These are phyloP conservation scores for Cladophialophora exuberans DNA, from an alignment of 2,329 filamentous ascomycete genomes.

Conservation along the genomic window DNA sequence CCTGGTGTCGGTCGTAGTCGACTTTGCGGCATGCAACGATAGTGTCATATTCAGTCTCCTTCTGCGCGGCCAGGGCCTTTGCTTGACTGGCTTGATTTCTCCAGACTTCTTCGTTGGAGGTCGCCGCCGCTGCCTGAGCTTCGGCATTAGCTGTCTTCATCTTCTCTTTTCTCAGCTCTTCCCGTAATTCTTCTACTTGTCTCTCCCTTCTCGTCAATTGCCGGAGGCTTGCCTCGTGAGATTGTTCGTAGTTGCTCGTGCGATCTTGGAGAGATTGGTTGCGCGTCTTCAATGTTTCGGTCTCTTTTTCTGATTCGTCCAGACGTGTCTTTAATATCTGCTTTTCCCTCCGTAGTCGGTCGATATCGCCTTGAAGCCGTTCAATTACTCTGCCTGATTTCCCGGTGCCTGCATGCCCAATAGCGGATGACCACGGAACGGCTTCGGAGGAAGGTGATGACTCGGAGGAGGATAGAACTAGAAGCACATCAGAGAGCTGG, in stretches of 20 bases:
- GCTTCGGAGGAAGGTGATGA: conserved; percentile 35
- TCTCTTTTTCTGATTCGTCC: conserved; percentile 52
- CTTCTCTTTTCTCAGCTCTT: conserved; percentile 45
- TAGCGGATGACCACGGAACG: conserved; percentile 53
- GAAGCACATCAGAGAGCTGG: neutral
- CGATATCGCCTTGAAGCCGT: conserved; percentile 54
- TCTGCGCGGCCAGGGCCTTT: conserved; percentile 32
- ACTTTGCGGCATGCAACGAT: conserved; percentile 44
- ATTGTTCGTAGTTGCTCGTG: conserved; percentile 49
- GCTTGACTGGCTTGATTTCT: conserved; percentile 36
- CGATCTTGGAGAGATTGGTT: conserved; percentile 50
- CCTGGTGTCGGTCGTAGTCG: conserved; percentile 45
- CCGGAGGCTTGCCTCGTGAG: conserved; percentile 50
- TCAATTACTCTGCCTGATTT: conserved; percentile 57
- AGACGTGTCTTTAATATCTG: conserved; percentile 48
- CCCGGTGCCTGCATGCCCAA: conserved; percentile 53
- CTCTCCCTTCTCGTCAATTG: conserved; percentile 52
- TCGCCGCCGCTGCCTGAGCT: conserved; percentile 38
- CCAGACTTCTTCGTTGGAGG: conserved; percentile 32
- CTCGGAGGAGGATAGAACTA: conserved; percentile 28
- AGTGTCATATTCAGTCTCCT: conserved; percentile 45
- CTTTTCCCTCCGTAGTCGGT: conserved; percentile 51
- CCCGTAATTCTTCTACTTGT: conserved; percentile 50
- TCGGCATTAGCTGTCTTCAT: conserved; percentile 46
- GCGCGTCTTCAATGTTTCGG: conserved; percentile 50